Conservation (phyloP, 208 protist species). For the Crithidia expoeki region DNA sequence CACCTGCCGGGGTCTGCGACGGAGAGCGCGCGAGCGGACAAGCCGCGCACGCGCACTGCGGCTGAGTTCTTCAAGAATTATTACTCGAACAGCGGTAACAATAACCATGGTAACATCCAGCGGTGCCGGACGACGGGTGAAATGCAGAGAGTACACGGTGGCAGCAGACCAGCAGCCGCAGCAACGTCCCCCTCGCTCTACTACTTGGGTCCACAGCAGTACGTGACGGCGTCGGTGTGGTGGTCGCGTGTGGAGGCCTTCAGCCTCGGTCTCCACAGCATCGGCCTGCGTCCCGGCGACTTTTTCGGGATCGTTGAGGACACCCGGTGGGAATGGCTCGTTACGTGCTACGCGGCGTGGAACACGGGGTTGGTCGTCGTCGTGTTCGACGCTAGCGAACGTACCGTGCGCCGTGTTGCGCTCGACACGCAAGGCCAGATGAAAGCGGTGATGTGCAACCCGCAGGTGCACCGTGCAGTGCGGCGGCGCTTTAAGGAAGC, state of each 20-base stretch:
- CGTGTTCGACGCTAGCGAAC: conserved; percentile 34
- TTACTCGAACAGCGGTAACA: background rate
- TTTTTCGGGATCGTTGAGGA: conserved; percentile 56
- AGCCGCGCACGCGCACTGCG: background rate
- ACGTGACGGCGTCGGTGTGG: conserved; percentile 50
- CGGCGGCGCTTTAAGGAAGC: conserved; percentile 28
- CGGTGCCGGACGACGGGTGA: background rate
- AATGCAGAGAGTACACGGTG: background rate
- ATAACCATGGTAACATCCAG: background rate
- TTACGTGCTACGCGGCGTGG: conserved; percentile 69
- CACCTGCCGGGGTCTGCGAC: background rate
- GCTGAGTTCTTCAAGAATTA: conserved; percentile 1
- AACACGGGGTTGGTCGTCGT: conserved; percentile 52
- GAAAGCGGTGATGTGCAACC: conserved; percentile 61
- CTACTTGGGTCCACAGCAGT: conserved; percentile 53
- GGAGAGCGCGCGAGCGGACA: background rate
- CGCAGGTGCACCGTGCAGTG: conserved; percentile 30
- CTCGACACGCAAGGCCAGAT: conserved; percentile 32
- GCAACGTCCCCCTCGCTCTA: conserved; percentile 22
- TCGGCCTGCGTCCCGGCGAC: conserved; percentile 50
- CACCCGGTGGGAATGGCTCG: conserved; percentile 82
- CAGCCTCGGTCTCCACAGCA: conserved; percentile 51
- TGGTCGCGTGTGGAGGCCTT: conserved; percentile 62
- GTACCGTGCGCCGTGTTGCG: conserved; percentile 33
- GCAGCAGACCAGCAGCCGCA: background rate